Percentiles rank a stretch among this genome's conserved stretches.
Conservation (phyloP, 805 yeast species). For the Yarrowia alimentaria region DNA sequence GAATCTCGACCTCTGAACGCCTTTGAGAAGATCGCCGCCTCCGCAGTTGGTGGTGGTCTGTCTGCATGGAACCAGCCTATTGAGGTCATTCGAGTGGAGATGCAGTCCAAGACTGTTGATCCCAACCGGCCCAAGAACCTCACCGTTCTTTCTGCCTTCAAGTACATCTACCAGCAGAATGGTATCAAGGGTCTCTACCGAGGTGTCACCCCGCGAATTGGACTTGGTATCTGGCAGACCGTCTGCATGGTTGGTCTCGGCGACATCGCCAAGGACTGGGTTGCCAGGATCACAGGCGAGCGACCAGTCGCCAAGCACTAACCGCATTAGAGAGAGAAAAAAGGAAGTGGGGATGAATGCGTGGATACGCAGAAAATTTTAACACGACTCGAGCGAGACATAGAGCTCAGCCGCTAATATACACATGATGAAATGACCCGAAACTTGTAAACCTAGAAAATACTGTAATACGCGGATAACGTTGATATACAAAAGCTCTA, state of each 20-base stretch:
- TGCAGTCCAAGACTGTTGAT: slow-evolving; percentile 93
- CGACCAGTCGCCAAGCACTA: slow-evolving; percentile 46
- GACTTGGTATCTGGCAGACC: slow-evolving; percentile 97
- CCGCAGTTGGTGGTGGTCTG: slow-evolving; percentile 94
- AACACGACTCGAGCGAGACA: slow-evolving; percentile 23
- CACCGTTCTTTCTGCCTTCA: slow-evolving; percentile 70
- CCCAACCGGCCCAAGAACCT: slow-evolving; percentile 94
- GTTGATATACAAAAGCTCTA: slow-evolving; percentile 18
- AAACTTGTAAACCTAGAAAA: too few species aligned
- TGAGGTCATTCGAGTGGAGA: slow-evolving; percentile 95
- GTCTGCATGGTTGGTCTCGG: slow-evolving; percentile 98
- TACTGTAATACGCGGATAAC: too few species aligned
- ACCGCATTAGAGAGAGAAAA: neutral
- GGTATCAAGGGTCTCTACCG: slow-evolving; percentile 90
- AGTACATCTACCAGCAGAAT: slow-evolving; percentile 75
- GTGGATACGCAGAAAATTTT: slow-evolving; percentile 11
- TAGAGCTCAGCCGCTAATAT: slow-evolving; percentile 25
- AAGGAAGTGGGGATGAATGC: neutral
- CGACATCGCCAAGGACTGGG: slow-evolving; percentile 79
- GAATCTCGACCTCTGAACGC: slow-evolving; percentile 68
- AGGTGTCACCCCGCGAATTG: slow-evolving; percentile 96
- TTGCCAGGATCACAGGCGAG: slow-evolving; percentile 62
- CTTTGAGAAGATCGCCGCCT: slow-evolving; percentile 76
- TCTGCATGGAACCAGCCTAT: slow-evolving; percentile 99
- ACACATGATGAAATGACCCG: too few species aligned